These are phyloP conservation scores for Aegilops speltoides DNA, from an alignment of 176 grass and related monocot species.

Conservation along the genomic window DNA sequence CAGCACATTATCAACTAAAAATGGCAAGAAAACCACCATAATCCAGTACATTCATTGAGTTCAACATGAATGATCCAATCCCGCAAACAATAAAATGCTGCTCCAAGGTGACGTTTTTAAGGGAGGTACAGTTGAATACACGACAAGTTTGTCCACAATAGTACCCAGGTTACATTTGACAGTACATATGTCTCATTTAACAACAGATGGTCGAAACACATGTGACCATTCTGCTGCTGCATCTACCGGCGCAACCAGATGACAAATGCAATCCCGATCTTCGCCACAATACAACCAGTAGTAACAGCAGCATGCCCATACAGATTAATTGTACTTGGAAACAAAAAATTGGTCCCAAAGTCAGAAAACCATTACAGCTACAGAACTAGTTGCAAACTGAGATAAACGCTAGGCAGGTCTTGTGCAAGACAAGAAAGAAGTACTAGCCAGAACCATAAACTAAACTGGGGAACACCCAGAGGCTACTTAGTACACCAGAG, in stretches of 20 bases:
- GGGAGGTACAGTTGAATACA: background rate
- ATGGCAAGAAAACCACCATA: background rate
- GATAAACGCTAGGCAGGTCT: background rate
- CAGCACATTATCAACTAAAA: background rate
- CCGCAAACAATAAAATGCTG: background rate
- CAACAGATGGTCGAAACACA: too few relatives aligned
- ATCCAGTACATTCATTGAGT: background rate
- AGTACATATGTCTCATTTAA: background rate
- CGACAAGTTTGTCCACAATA: background rate
- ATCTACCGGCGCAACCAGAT: background rate
- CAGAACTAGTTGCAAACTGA: background rate
- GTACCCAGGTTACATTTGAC: background rate
- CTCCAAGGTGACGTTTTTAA: too few relatives aligned
- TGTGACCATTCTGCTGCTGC: too few relatives aligned
- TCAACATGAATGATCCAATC: background rate
- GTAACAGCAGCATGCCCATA: background rate
- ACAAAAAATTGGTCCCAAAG: background rate
- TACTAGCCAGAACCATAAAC: background rate
- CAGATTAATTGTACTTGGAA: background rate
- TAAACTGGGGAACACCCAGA: constrained; percentile 12
- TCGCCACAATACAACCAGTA: background rate
- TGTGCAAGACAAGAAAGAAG: background rate
- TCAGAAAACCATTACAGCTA: background rate
- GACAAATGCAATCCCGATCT: background rate
- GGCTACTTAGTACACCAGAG: background rate